Evolutionary conservation across 805 yeast species (phyloP).

Genomic region (Metschnikowia kunwiensis): DNA sequence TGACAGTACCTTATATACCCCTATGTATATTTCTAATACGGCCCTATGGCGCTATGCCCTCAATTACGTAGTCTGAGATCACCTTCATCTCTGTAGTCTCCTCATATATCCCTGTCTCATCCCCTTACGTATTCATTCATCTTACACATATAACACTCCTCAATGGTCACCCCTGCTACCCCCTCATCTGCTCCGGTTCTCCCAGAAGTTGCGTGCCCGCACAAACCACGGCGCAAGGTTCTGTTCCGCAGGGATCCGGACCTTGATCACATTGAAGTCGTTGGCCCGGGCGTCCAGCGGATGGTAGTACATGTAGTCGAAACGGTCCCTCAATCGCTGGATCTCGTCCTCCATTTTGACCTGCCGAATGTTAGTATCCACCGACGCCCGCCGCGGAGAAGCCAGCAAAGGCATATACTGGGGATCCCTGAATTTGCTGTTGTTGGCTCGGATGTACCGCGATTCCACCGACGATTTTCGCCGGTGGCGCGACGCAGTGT

Average conservation of each 20-base stretch:
- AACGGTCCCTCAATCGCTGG: constrained; percentile 19
- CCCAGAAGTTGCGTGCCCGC: constrained; percentile 65
- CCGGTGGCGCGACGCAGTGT: constrained; percentile 10
- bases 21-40: no score
- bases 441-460: constrained; percentile 24
- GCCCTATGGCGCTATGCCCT: no score
- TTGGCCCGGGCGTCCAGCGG: constrained; percentile 34
- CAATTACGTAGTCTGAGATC: no score
- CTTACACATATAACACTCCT: not conserved
- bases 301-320: constrained; percentile 41
- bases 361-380: constrained; percentile 15
- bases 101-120: not conserved
- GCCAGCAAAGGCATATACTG: constrained; percentile 7
- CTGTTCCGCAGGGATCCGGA: constrained; percentile 58
- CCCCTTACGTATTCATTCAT: not conserved
- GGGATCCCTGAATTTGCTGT: constrained; percentile 21
- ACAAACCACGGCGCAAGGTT: constrained; percentile 76
- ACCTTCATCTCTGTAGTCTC: not conserved
- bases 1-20: no score
- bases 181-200: constrained; percentile 23
- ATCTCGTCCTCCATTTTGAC: constrained; percentile 14
- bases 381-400: constrained; percentile 15
- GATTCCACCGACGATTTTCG: constrained; percentile 32
- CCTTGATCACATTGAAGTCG: constrained; percentile 38
- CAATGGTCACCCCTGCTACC: no score